Evolutionary conservation across 352 stramenopile species (phyloP), one percentile per base, ranked within the genome.

Genomic region (Globisporangium radiosum): DNA sequence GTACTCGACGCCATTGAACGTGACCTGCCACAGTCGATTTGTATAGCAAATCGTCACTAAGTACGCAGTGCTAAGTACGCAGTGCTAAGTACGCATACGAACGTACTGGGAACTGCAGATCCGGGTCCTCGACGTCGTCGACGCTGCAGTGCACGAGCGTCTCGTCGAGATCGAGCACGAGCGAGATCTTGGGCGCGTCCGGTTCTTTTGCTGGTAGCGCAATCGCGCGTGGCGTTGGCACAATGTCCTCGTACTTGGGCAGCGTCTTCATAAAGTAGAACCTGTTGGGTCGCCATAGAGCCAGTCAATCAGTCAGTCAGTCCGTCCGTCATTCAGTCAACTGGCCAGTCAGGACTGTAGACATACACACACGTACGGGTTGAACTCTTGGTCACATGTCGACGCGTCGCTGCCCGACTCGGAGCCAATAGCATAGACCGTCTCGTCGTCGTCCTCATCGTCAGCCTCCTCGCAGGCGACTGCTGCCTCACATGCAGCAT

Each of bases 81-180:
- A 33, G 0, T 2, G 3, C 25, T 3, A 33, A 33, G 1, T 1
- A 3, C 25, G 25, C 25, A 33, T 33, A 33, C 25, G 25, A 5
- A 51, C 62, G 38, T 57, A 99, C 97, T 38, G 92, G 90, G 73
- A 99, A 99, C 53, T 96, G 84, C 47, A 98, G 73, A 69, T 99
- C 95, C 36, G 96, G 87, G 64, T 99, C 85, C 19, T 81, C 67
- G 10, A 98, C 82, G 47, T 97, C 81, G 60, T 99, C 96, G 13
- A 99, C 93, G 6, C 92, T 98, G 77, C 96, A 99, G 76, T 99
- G 97, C 19, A 99, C 97, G 5, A 99, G 78, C 5, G 97, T 99
- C 73, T 99, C 97, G 63, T 99, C 97, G 36, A 99, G 76, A 71
- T 99, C 97, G 13, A 99, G 72, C 61, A 88, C 81, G 60, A 94